These are phyloP conservation scores for Penicillium digitatum DNA, from an alignment of 2,329 filamentous ascomycete genomes.

Conservation along the genomic window DNA sequence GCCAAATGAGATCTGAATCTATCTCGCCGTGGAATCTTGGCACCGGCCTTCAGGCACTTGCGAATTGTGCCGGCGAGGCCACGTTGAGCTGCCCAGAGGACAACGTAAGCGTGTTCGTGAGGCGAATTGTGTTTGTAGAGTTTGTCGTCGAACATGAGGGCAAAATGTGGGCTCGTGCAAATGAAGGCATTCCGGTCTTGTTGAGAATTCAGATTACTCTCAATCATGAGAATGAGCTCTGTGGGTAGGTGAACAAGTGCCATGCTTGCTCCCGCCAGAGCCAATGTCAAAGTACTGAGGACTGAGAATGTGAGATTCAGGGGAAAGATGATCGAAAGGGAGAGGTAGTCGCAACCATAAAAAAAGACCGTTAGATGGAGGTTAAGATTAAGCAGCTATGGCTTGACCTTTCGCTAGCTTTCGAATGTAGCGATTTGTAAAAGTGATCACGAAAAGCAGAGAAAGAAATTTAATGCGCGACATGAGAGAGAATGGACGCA, in stretches of 20 bases:
- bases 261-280: not conserved
- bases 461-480: not conserved
- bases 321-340: not conserved
- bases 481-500: not conserved
- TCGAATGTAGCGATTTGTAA: too few relatives aligned
- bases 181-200: not conserved
- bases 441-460: not conserved
- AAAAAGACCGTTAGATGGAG: too few relatives aligned
- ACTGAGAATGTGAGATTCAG: not conserved
- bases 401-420: too few relatives aligned
- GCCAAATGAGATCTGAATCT: not conserved
- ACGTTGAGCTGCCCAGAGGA: not conserved
- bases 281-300: too few relatives aligned
- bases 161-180: not conserved
- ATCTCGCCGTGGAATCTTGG: not conserved
- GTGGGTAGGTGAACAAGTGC: not conserved
- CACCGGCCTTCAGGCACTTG: not conserved
- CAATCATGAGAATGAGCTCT: not conserved
- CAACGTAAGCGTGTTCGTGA: not conserved
- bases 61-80: not conserved
- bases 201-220: not conserved
- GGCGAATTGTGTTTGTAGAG: not conserved
- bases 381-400: too few relatives aligned
- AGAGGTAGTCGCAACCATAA: not conserved
- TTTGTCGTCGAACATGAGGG: not conserved